Base-by-base conservation (phyloP, 305 asterid genomes). In the Fraxinus angustifolia region DNA sequence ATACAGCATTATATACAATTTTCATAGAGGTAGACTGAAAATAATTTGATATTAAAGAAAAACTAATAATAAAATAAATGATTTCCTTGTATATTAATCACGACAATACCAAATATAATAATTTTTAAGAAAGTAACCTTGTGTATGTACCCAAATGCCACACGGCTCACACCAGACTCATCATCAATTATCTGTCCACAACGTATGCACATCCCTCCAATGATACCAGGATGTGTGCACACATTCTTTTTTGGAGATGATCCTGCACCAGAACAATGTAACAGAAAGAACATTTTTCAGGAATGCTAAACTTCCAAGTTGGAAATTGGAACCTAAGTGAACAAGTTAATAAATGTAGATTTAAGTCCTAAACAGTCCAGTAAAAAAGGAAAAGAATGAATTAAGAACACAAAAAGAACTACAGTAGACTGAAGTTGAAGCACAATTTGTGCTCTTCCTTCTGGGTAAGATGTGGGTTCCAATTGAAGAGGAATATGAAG, bases 201-300 rank as follows among this genome's bases (percentile, higher is more conserved):
- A 78, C 71, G 82, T 81, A 96, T 86, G 80, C 99, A 96, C 95
- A 96, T 91, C 85, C 99, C 99, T 65, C 93, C 95, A 78, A 87
- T 88, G 58, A 81, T 81, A 82, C 98, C 99, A 62, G 99, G 99
- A 89, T 96, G 99, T 36, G 85, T 72, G 80, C 98, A 95, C 23
- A 78, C 35, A 75, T 80, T 75, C 82, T 82, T 82, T 79, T 78
- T 45, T 21, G 80, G 75, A 40, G 87, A 86, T 79, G 81, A 80
- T 26, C 68, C 93, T 87, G 91, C 82, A 83, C 81, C 80, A 65
- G 31, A 70, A 45, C 73, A 58, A 71, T 73, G 65, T 21, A 72
- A 17, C 23, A 33, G 34, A 73, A n/a, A 28, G 28, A 17, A 73
- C 50, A 16, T 26, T 23, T 62, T 30, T 67, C 62, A 77, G 70